Base-by-base conservation (phyloP, 2,329 filamentous ascomycete species). In the Leptodontidium sp. region DNA sequence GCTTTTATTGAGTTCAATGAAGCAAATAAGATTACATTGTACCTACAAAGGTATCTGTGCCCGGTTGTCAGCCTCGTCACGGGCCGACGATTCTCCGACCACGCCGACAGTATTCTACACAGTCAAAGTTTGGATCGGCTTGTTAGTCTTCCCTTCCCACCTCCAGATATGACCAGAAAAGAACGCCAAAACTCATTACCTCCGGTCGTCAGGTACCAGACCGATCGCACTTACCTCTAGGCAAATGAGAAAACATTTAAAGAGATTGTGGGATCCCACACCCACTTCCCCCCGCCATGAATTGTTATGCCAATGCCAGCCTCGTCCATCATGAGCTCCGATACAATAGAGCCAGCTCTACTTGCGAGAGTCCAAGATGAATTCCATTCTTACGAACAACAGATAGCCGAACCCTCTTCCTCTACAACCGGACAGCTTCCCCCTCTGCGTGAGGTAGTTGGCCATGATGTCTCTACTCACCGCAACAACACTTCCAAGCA, bases 401-500 rank as follows among this genome's bases (percentile, higher is more conserved):
- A 8, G 21, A 40, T 26, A 59, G 14, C 24, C 21, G 57, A 59
- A 24, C 21, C 38, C 38, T 40, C 38, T 35, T 5, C 21, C 5
- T 47, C 29, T 9, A 21, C 40, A 15, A n/a, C 26, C 17, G 40
- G 40, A 21, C 43, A 62, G 21, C 59, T 62, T 14, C 59, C 59
- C 15, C 59, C 59, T 12, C 59, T 62, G 11, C 59, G 45, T n/a
- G 59, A 62, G 17, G 24, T 50, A 1, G 45, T 49, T 14, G 59
- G 40, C 24, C 40, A 49, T 15, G 43, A 38, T 35, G 59, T 62
- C 26, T 26, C 59, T 21, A 50, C 26, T 35, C 59, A 43, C 17
- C 59, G 57, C 6, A 59, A 43, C 57, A 21, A 45, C 21, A 43
- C 38, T 14, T 38, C n/a, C 69, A 74, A 74, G 49, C 71, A 71